These are phyloP conservation scores for Artemisia tridentata DNA, from an alignment of 129 eudicot genomes.

Conservation along the genomic window DNA sequence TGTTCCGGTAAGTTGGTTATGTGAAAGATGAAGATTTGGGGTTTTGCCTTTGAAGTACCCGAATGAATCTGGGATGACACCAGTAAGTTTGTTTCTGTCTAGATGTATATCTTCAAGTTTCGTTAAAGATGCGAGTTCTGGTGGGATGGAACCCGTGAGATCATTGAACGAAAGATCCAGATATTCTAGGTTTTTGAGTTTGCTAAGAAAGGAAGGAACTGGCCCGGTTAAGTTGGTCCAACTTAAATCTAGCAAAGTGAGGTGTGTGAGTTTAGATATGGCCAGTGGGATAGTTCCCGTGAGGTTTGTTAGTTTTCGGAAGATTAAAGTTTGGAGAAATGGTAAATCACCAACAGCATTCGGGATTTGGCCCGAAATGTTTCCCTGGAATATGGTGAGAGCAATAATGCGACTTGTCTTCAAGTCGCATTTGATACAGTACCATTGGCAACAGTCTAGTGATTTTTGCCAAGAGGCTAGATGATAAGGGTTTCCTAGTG, in stretches of 20 bases:
- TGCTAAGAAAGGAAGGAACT: conserved; percentile 27
- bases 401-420: conserved; percentile 36
- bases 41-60: conserved; percentile 29
- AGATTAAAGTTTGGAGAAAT: conserved; percentile 28
- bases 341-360: conserved; percentile 32
- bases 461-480: conserved; percentile 31
- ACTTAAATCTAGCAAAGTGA: conserved; percentile 19
- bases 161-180: conserved; percentile 40
- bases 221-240: conserved; percentile 30
- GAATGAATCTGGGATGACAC: conserved; percentile 42
- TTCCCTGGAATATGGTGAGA: conserved; percentile 29
- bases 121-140: conserved; percentile 35
- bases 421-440: conserved; percentile 28
- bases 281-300: conserved; percentile 25
- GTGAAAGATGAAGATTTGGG: conserved; percentile 32
- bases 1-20: conserved; percentile 42
- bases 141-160: conserved; percentile 42
- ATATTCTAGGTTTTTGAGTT: conserved; percentile 29
- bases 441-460: conserved; percentile 32
- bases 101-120: conserved; percentile 31
- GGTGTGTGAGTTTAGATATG: conserved; percentile 30
- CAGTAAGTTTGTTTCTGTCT: conserved; percentile 46
- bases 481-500: conserved; percentile 30
- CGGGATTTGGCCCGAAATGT: conserved; percentile 30
- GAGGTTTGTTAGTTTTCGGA: conserved; percentile 34